These are phyloP conservation scores for Phytopythium cucurbitacearum DNA, from an alignment of 352 stramenopile genomes.

Conservation along the genomic window DNA sequence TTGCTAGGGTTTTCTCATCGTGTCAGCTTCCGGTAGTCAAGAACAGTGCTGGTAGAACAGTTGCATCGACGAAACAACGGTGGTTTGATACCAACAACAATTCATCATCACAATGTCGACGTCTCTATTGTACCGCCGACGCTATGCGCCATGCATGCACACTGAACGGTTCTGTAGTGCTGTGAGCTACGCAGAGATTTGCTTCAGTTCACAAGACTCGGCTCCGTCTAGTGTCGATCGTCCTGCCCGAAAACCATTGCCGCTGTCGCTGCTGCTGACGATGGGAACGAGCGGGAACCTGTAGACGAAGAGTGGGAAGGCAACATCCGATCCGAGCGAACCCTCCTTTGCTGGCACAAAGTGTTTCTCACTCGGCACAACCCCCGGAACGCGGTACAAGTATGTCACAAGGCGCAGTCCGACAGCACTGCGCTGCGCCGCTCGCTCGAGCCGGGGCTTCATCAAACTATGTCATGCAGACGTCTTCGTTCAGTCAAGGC, in stretches of 20 bases:
- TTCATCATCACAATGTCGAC: no score
- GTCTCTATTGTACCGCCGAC: no score
- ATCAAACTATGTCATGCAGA: conserved; percentile 33
- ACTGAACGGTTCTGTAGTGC: no score
- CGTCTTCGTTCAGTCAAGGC: no score
- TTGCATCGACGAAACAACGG: no score
- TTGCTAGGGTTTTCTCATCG: not conserved
- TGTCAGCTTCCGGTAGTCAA: conserved; percentile 1
- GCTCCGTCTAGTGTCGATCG: no score
- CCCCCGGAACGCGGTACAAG: conserved; percentile 59
- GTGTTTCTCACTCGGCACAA: conserved; percentile 31
- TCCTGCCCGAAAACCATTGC: no score
- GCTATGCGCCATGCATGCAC: no score
- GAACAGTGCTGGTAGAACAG: not conserved
- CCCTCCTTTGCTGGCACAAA: conserved; percentile 39
- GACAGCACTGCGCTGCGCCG: not conserved
- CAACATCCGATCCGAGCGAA: conserved; percentile 22
- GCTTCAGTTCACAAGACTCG: no score
- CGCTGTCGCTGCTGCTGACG: not conserved
- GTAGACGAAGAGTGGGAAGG: conserved; percentile 78
- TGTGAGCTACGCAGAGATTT: no score
- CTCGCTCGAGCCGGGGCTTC: conserved; percentile 26
- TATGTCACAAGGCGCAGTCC: conserved; percentile 70
- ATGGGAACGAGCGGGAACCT: conserved; percentile 26
- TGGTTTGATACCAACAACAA: no score